Percentiles rank a stretch among this genome's conserved stretches.
Conservation (phyloP, 495 filamentous ascomycete species). For the Ascobolus immersus region DNA sequence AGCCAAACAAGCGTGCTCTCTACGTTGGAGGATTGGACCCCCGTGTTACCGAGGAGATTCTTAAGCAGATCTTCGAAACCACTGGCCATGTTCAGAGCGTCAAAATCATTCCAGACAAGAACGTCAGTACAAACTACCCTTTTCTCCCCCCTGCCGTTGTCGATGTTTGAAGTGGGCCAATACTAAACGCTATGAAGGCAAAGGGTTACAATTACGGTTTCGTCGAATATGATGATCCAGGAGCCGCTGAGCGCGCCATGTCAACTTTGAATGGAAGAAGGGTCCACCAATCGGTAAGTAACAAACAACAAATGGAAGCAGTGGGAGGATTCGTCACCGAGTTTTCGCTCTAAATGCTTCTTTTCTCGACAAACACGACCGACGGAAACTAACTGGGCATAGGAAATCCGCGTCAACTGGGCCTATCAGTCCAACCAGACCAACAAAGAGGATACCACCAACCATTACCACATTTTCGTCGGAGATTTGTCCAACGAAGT, state of each 20-base stretch:
- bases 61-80: slow-evolving; percentile 97
- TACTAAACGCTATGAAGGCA: slow-evolving; percentile 30
- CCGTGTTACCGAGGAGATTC: slow-evolving; percentile 81
- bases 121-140: neutral
- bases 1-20: slow-evolving; percentile 93
- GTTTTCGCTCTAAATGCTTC: neutral
- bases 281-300: slow-evolving; percentile 73
- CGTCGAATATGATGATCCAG: slow-evolving; percentile 95
- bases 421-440: slow-evolving; percentile 89
- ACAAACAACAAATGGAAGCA: slow-evolving; percentile 1
- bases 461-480: slow-evolving; percentile 98
- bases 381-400: slow-evolving; percentile 8
- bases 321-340: slow-evolving; percentile 4
- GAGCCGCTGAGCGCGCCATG: slow-evolving; percentile 89
- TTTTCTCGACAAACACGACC: too few species aligned
- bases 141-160: neutral
- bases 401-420: slow-evolving; percentile 99
- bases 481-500: slow-evolving; percentile 97
- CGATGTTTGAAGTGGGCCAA: slow-evolving; percentile 10
- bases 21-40: slow-evolving; percentile 93
- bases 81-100: slow-evolving; percentile 94
- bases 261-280: slow-evolving; percentile 81
- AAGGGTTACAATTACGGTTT: slow-evolving; percentile 99
- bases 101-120: slow-evolving; percentile 96
- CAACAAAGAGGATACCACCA: slow-evolving; percentile 93